These are phyloP conservation scores for Penicillium steckii DNA, from an alignment of 495 filamentous ascomycete genomes.

Conservation along the genomic window DNA sequence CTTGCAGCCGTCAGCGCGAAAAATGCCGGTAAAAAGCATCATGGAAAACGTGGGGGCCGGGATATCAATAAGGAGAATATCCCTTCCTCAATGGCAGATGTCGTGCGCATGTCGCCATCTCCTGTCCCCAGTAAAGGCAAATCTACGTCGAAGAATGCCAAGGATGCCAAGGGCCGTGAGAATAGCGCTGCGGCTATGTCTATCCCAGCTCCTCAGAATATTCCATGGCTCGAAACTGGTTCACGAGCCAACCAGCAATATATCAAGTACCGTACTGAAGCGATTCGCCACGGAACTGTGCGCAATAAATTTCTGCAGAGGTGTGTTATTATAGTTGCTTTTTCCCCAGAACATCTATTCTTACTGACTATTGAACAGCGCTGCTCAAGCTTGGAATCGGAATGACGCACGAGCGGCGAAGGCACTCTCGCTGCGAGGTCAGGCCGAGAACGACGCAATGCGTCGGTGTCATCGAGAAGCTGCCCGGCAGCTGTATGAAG, in stretches of 20 bases:
- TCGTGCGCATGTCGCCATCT: constrained; percentile 89
- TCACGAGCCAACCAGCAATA: constrained; percentile 87
- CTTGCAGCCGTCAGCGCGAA: constrained; percentile 80
- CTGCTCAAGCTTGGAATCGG: constrained; percentile 99
- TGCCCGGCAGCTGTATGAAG: constrained; percentile 87
- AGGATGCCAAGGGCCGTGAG: constrained; percentile 61
- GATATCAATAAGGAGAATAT: constrained; percentile 60
- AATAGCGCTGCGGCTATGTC: constrained; percentile 77
- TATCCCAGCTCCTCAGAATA: constrained; percentile 84
- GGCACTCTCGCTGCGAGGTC: constrained; percentile 87
- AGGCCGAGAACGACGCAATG: constrained; percentile 97
- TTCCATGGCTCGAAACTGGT: constrained; percentile 98
- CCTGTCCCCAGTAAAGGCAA: constrained; percentile 57
- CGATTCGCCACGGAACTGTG: constrained; percentile 92
- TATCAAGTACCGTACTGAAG: constrained; percentile 88
- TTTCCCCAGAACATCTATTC: background rate
- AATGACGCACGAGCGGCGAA: constrained; percentile 97
- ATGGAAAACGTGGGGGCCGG: constrained; percentile 78
- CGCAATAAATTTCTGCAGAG: constrained; percentile 97
- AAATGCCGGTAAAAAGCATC: constrained; percentile 74
- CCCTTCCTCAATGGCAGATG: constrained; percentile 86
- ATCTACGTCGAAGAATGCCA: constrained; percentile 39
- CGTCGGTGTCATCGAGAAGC: constrained; percentile 95
- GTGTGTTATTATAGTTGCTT: constrained; percentile 40
- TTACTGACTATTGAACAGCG: constrained; percentile 50